phyloP scores from a whole-genome alignment of 2,329 filamentous ascomycete species.

The Cladosporium colombiae region DNA sequence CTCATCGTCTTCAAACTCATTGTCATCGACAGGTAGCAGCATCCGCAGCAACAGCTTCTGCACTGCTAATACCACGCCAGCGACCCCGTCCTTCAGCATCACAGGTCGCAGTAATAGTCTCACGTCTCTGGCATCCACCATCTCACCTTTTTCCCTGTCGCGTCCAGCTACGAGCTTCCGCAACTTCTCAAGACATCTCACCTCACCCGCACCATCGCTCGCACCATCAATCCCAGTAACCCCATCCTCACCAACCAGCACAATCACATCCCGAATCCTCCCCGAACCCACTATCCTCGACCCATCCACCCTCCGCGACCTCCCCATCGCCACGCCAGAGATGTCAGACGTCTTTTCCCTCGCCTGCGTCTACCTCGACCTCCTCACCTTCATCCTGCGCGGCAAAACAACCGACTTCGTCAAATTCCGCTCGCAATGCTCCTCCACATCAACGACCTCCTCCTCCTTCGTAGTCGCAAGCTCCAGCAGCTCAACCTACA shows the following conservation, averaged over 20 bases:
- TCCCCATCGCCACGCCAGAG: slow-evolving; percentile 40
- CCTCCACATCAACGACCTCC: slow-evolving; percentile 27
- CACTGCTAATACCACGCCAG: slow-evolving; percentile 28
- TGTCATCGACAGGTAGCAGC: slow-evolving; percentile 30
- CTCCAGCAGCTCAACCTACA: slow-evolving; percentile 16
- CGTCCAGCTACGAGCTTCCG: slow-evolving; percentile 29
- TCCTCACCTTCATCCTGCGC: slow-evolving; percentile 69
- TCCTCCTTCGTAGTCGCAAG: neutral
- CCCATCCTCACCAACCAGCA: slow-evolving; percentile 24
- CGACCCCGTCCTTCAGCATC: slow-evolving; percentile 19
- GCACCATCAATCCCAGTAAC: slow-evolving; percentile 9
- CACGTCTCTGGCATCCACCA: slow-evolving; percentile 25
- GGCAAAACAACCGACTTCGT: slow-evolving; percentile 66
- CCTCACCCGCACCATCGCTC: slow-evolving; percentile 15
- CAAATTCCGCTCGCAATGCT: slow-evolving; percentile 55
- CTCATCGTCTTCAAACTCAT: slow-evolving; percentile 37
- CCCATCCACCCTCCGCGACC: slow-evolving; percentile 44
- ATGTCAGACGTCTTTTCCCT: slow-evolving; percentile 71
- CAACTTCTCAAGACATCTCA: slow-evolving; percentile 29
- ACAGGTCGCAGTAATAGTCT: slow-evolving; percentile 25
- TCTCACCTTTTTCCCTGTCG: slow-evolving; percentile 21
- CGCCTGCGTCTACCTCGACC: slow-evolving; percentile 71
- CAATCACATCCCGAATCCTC: slow-evolving; percentile 21
- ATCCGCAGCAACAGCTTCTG: slow-evolving; percentile 35
- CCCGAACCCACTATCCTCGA: slow-evolving; percentile 42